These are phyloP conservation scores for Fusarium armeniacum DNA, from an alignment of 2,329 filamentous ascomycete genomes.

Conservation along the genomic window DNA sequence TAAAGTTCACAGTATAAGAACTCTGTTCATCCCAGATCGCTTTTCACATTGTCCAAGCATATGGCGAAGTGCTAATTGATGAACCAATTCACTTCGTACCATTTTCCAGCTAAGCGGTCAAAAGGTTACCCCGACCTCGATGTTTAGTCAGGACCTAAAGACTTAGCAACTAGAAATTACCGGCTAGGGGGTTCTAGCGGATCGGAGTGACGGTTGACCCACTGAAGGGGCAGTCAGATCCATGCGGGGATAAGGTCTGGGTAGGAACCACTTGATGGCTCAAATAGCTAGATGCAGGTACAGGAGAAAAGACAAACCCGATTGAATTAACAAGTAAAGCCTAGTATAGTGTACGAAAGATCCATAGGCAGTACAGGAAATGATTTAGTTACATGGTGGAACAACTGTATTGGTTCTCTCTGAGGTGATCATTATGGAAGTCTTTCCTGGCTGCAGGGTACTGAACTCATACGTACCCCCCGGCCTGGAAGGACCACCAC, in stretches of 20 bases:
- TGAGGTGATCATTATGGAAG: background rate
- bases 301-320: background rate
- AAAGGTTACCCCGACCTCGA: background rate
- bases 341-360: background rate
- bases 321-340: background rate
- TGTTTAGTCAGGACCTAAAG: conserved; percentile 1
- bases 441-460: background rate
- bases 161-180: conserved; percentile 19
- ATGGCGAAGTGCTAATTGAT: too few relatives aligned
- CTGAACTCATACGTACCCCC: too few relatives aligned
- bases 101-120: background rate
- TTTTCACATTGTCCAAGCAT: background rate
- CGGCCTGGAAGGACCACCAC: background rate
- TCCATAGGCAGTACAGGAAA: background rate
- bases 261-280: conserved; percentile 9
- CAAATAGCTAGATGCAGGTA: background rate
- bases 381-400: background rate
- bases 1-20: background rate
- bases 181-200: conserved; percentile 27
- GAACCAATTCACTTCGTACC: background rate
- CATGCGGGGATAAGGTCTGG: conserved; percentile 10
- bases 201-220: conserved; percentile 33
- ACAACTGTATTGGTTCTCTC: background rate
- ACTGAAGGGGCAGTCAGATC: conserved; percentile 29
- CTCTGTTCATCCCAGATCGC: background rate